A percentile compares a stretch with the other conserved stretches of the same genome.
phyloP scores from a whole-genome alignment of 331 rosid species.

The Rosa hybrid region DNA sequence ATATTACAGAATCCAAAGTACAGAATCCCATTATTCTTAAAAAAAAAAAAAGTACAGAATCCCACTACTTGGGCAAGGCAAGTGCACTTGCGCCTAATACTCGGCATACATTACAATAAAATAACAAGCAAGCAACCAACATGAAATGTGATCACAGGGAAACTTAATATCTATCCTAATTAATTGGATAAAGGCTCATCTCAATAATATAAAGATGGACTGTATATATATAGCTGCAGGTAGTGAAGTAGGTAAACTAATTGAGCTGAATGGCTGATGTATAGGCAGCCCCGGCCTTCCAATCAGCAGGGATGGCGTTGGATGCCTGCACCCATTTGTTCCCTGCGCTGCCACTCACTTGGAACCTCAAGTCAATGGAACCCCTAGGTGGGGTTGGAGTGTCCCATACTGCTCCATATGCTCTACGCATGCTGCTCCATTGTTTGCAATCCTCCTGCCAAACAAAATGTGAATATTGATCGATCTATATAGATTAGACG shows the following conservation, averaged over 20 bases:
- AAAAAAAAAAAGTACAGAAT: not conserved
- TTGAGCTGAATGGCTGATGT: constrained; percentile 51
- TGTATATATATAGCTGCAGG: not conserved
- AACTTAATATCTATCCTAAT: not conserved
- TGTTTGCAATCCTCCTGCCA: constrained; percentile 55
- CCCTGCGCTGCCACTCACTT: constrained; percentile 54
- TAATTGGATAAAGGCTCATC: not conserved
- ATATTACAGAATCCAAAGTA: not conserved
- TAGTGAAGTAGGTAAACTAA: constrained; percentile 6
- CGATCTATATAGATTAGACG: too few relatives aligned
- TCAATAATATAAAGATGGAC: not conserved
- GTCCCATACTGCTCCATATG: constrained; percentile 74
- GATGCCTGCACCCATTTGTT: constrained; percentile 39
- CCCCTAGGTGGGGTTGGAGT: constrained; percentile 53
- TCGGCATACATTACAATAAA: not conserved
- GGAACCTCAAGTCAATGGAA: constrained; percentile 53
- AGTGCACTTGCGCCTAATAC: constrained; percentile 2
- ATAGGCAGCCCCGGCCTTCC: constrained; percentile 64
- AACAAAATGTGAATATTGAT: not conserved
- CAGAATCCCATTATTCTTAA: not conserved
- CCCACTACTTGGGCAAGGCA: constrained; percentile 4
- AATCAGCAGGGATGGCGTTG: constrained; percentile 53
- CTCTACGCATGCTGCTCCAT: constrained; percentile 67
- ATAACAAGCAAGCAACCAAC: not conserved
- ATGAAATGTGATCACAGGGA: not conserved